Percentiles rank a stretch among this genome's conserved stretches.
These are phyloP conservation scores for Hypoxylon sp. DNA, from an alignment of 2,329 filamentous ascomycete species.

Conservation along the genomic window DNA sequence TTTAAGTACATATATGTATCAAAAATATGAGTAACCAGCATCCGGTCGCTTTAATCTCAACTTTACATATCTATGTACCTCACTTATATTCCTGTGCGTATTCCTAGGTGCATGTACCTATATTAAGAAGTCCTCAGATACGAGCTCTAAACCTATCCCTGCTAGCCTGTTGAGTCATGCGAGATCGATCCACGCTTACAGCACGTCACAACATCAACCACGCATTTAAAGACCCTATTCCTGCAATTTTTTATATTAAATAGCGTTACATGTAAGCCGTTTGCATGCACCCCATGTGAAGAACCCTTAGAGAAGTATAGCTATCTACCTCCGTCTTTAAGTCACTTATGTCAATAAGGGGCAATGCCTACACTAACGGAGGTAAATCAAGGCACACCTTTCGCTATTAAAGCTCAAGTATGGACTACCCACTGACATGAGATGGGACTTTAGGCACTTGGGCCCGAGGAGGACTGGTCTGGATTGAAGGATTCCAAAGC, in stretches of 20 bases:
- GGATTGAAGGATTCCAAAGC: slow-evolving; percentile 43
- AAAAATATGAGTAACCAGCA: no score
- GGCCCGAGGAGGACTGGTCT: slow-evolving; percentile 45
- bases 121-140: neutral
- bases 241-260: neutral
- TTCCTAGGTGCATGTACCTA: neutral
- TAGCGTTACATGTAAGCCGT: slow-evolving; percentile 4
- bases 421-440: slow-evolving; percentile 19
- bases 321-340: neutral
- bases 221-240: neutral
- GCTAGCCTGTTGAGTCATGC: slow-evolving; percentile 21
- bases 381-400: slow-evolving; percentile 19
- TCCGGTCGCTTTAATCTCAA: neutral
- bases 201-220: slow-evolving; percentile 5
- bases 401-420: neutral
- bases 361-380: slow-evolving; percentile 32
- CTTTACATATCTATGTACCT: neutral
- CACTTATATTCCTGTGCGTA: neutral
- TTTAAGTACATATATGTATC: no score
- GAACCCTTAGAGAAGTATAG: neutral
- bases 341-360: neutral
- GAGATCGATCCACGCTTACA: slow-evolving; percentile 7
- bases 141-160: slow-evolving; percentile 10
- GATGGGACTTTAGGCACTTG: slow-evolving; percentile 24
- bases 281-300: neutral